Evolutionary conservation across 441 rosid genomes (phyloP), one percentile per base, ranked within the genome.

Genomic region (Populus tomentosa): DNA sequence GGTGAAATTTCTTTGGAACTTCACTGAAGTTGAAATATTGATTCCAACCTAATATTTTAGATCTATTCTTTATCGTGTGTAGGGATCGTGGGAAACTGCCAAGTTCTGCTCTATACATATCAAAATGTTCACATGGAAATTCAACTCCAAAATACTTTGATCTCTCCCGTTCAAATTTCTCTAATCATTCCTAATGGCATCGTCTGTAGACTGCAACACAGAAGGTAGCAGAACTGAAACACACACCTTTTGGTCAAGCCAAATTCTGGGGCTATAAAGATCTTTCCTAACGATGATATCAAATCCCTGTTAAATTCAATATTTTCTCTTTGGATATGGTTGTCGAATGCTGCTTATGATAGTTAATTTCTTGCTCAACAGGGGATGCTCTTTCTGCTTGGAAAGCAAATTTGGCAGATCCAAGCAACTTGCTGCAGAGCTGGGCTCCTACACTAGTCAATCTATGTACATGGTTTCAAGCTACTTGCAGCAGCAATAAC

Each of bases 391-490:
- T 88, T 78, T 82, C 83, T 80, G 82, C 84, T 63, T 63, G 84
- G 78, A 87, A 88, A 69, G 84, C 85, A 64, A 85, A 82, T 64
- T 78, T 87, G 23, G 75, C 81, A 36, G 91, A 87, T 80, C 89
- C 91, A 46, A 84, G 78, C 67, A 87, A 85, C 81, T 86, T 85
- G 83, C 72, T 88, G 80, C 87, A 85, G 83, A 85, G 91, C 70
- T 85, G 91, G 90, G 88, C 85, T 81, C 91, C 89, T 4, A 80
- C 87, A 7, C 88, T 87, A 75, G 90, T 88, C 78, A 88, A 88
- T 82, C 89, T 87, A 75, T 88, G 91, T 83, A 84, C 91, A 66
- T 87, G 91, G 90, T 87, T 88, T 67, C 91, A 88, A 73, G 84
- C 84, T 69, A 80, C 87, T 73, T 84, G 91, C 67, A 88, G 84